Evolutionary conservation across 139 green algal genomes (phyloP), one percentile per base, ranked within the genome.

Genomic region (Closterium sp.): DNA sequence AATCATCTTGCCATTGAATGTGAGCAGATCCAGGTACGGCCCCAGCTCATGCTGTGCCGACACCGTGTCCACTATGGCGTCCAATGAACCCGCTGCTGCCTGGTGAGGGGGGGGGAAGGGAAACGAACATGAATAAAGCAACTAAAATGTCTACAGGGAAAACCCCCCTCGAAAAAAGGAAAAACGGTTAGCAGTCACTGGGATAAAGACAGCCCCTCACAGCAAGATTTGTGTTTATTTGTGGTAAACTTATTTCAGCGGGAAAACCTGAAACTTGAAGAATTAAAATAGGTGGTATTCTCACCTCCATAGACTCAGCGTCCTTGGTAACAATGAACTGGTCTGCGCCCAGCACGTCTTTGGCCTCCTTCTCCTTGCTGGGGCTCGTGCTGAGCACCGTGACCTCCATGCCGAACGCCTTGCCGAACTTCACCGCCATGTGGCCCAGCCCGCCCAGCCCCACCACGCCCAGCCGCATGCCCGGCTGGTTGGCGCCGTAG

Each of bases 331-430:
- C 69, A 89, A 96, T 21, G 89, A 97, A 97, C 84, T 95, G 84
- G 86, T 97, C 91, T 5, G 96, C 96, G 0, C 94, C 94, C 55
- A 98, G 90, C n/a, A 88, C 31, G n/a, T 95, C 35, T 21, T 92
- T 86, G 16, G 97, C 97, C 92, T 97, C 96, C 33, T 95, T 90
- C 93, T 95, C 92, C 95, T 98, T 98, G 86, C 66, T 38, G 21
- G 86, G 25, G 1, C 87, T 94, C 30, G 95, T 97, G 76, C 94
- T 96, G 84, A 98, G 94, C 33, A 97, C 96, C 34, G 95, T 97
- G 28, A 96, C 95, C 87, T 96, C 66, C 88, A 89, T 85, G 87
- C 89, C 88, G 36, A 91, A 38, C 5, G 66, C 90, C 90, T 90
- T 90, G 34, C 90, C 83, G 6, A 92, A 64, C 55, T 92, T 32